Evolutionary conservation across 805 yeast species (phyloP).

Genomic region (Candida broadrunensis): DNA sequence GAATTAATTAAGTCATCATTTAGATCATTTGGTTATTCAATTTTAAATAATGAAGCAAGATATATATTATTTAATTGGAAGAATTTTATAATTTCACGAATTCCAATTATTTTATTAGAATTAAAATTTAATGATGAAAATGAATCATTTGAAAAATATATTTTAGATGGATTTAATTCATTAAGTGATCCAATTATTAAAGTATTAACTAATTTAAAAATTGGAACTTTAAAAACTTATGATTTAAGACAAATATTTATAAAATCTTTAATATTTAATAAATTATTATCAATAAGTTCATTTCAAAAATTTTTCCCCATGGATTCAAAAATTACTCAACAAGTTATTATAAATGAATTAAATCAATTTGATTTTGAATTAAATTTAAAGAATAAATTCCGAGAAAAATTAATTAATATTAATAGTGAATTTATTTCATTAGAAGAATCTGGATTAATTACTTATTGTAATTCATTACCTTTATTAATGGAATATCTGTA

Average conservation of each 20-base stretch:
- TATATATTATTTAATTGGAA: constrained; percentile 32
- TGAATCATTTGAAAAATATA: constrained; percentile 15
- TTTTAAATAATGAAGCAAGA: constrained; percentile 14
- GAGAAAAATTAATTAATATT: constrained; percentile 28
- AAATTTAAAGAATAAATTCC: constrained; percentile 21
- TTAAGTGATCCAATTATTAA: constrained; percentile 10
- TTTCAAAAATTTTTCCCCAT: constrained; percentile 25
- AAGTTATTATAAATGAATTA: constrained; percentile 23
- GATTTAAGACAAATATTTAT: constrained; percentile 27
- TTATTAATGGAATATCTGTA: constrained; percentile 19
- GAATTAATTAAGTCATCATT: constrained; percentile 20
- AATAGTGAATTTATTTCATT: constrained; percentile 39
- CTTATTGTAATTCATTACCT: constrained; percentile 20
- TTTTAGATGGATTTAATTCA: constrained; percentile 11
- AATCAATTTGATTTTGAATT: constrained; percentile 19
- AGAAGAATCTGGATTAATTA: constrained; percentile 36
- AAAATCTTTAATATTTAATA: constrained; percentile 28
- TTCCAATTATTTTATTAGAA: constrained; percentile 21
- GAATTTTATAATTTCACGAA: constrained; percentile 27
- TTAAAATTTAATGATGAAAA: constrained; percentile 9
- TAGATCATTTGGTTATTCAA: constrained; percentile 15
- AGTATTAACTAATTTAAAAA: constrained; percentile 8
- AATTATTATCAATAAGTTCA: constrained; percentile 20
- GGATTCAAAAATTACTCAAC: constrained; percentile 22
- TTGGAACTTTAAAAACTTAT: constrained; percentile 5